Base-by-base conservation (phyloP, 768 basidiomycete species). In the Boletus patriciae region DNA sequence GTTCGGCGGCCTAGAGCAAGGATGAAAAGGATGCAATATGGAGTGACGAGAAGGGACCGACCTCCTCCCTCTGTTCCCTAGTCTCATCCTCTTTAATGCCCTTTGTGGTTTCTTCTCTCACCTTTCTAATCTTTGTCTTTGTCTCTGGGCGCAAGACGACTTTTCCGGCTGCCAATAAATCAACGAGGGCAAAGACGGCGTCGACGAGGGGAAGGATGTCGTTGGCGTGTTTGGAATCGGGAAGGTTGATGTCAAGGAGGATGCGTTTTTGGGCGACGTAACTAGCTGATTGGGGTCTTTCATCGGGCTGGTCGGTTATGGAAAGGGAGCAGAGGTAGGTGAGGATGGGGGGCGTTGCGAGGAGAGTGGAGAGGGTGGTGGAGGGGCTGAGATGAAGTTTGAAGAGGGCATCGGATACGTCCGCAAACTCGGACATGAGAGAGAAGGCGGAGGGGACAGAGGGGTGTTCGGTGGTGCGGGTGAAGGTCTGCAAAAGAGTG, bases 341-440 rank as follows among this genome's bases (percentile, higher is more conserved):
- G 46, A 82, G 78, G 46, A 86, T 77, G 48, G 80, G 80, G 29
- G 89, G 83, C 61, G 89, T 79, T 49, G 81, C 77, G 51, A 96
- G 76, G n/a, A 81, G 72, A 27, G 81, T 74, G 50, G 80, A 60
- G 29, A 96, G 73, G 59, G 76, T 81, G 34, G 76, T 74, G 69
- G 74, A 74, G 55, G 78, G 73, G 31, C 59, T 51, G 47, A 65
- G 61, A 18, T 55, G 55, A 4, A 69, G 67, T 65, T 91, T 94
- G 67, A 92, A 76, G 50, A 96, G 65, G 63, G 78, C 81, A 21
- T 95, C 91, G 3, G 91, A 90, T 53, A 92, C 78, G 62, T 96
- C 94, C 11, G 90, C 90, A 62, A 84, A 91, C 75, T 97, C 94
- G 57, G 91, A 86, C 88, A 94, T 92, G 63, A 93, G 80, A 13